These are phyloP conservation scores for Colletotrichum sp. DNA, from an alignment of 2,329 filamentous ascomycete genomes.

Conservation along the genomic window DNA sequence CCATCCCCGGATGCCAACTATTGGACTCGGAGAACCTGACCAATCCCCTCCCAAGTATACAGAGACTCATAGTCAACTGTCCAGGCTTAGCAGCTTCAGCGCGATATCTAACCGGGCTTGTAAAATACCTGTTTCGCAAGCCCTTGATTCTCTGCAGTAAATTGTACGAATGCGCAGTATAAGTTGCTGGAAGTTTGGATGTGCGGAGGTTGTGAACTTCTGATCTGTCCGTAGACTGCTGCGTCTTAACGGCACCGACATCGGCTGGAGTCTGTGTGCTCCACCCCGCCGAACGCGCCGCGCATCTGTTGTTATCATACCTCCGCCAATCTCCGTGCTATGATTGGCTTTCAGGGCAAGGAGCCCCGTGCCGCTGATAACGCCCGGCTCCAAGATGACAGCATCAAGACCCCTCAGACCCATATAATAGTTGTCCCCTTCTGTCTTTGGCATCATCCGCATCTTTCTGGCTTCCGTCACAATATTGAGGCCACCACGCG, in stretches of 20 bases:
- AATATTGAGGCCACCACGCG: background rate
- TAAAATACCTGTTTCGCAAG: background rate
- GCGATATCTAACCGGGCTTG: background rate
- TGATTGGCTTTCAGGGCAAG: background rate
- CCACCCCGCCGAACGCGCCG: background rate
- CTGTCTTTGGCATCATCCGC: background rate
- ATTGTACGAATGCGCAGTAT: background rate
- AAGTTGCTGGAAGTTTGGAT: background rate
- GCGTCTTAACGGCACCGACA: background rate
- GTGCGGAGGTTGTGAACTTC: background rate
- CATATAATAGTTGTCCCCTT: background rate
- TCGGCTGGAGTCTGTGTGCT: background rate
- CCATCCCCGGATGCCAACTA: background rate
- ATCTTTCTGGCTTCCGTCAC: background rate
- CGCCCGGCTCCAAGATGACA: background rate
- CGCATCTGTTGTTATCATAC: background rate
- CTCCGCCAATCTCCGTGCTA: background rate
- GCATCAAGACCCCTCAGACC: background rate
- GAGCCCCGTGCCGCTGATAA: background rate
- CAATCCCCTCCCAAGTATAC: background rate
- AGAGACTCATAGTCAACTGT: background rate
- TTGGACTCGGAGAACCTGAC: background rate
- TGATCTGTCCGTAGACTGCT: background rate
- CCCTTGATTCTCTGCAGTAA: background rate
- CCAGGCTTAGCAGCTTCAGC: background rate